These are phyloP conservation scores for Trichodelitschia bisporula DNA, from an alignment of 495 filamentous ascomycete genomes.

Conservation along the genomic window DNA sequence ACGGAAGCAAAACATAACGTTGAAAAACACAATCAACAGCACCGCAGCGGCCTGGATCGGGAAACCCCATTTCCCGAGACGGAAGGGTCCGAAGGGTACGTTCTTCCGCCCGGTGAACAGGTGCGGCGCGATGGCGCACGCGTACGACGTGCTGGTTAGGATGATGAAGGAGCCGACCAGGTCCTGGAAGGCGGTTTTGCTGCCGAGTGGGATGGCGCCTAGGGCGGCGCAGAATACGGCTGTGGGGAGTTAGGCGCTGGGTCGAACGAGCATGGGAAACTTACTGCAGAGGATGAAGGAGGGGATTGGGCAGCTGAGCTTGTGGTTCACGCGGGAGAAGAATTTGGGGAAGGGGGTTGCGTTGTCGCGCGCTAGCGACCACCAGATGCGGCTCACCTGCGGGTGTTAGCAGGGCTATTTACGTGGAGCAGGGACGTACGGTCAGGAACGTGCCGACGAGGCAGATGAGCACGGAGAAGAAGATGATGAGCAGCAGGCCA, in stretches of 20 bases:
- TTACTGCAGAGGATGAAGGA: background rate
- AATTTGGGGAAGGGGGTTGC: constrained; percentile 27
- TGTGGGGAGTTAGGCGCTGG: constrained; percentile 45
- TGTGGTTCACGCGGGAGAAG: constrained; percentile 23
- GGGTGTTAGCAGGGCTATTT: background rate
- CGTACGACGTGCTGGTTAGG: constrained; percentile 46
- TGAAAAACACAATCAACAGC: constrained; percentile 10
- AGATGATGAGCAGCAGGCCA: constrained; percentile 46
- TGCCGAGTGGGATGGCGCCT: constrained; percentile 51
- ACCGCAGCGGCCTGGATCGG: constrained; percentile 6
- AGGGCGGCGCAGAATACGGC: constrained; percentile 40
- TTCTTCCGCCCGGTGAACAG: constrained; percentile 36
- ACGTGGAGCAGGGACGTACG: background rate
- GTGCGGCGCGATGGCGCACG: constrained; percentile 52
- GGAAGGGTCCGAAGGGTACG: constrained; percentile 43
- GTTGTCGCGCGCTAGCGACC: constrained; percentile 58
- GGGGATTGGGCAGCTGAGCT: background rate
- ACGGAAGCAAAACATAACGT: constrained; percentile 13
- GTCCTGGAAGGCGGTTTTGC: constrained; percentile 47
- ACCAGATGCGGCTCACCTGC: constrained; percentile 49
- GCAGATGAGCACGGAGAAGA: constrained; percentile 36
- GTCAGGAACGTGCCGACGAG: constrained; percentile 47
- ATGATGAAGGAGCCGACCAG: constrained; percentile 55
- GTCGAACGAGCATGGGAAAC: constrained; percentile 10
- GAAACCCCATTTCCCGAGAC: no score